Conservation (phyloP, 2,329 filamentous ascomycete species). For the Pseudogymnoascus sp. region DNA sequence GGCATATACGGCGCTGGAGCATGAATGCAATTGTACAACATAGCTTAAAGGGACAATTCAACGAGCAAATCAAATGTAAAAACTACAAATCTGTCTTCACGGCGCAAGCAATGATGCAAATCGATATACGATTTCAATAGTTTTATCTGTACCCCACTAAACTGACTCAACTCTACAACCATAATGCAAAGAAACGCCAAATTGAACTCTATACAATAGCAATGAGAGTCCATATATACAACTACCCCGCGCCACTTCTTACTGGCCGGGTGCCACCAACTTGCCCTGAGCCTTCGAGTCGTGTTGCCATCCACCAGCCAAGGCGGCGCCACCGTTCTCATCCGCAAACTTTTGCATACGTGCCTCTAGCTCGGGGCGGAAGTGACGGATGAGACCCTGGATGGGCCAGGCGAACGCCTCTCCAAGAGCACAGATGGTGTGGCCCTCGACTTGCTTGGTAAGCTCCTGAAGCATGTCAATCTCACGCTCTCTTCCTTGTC, state of each 20-base stretch:
- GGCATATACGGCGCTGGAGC: constrained; percentile 4
- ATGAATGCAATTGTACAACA: neutral
- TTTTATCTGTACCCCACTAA: constrained; percentile 5
- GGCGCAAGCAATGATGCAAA: neutral
- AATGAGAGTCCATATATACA: constrained; percentile 19
- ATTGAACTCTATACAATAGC: constrained; percentile 6
- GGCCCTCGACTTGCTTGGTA: constrained; percentile 98
- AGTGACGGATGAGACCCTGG: constrained; percentile 95
- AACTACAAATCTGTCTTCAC: neutral
- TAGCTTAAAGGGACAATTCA: neutral
- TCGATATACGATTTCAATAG: constrained; percentile 2
- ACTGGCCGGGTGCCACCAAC: constrained; percentile 84
- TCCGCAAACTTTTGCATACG: constrained; percentile 74
- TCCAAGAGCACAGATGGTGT: constrained; percentile 94
- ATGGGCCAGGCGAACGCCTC: constrained; percentile 99
- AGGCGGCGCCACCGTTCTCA: constrained; percentile 61
- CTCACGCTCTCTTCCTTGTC: constrained; percentile 78
- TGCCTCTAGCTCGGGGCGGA: constrained; percentile 89
- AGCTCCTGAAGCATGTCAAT: constrained; percentile 99
- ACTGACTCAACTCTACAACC: constrained; percentile 8
- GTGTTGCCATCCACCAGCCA: constrained; percentile 83
- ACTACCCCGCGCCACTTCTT: constrained; percentile 29
- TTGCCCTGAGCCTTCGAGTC: constrained; percentile 68
- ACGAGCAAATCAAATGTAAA: neutral
- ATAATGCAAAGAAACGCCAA: constrained; percentile 8